Evolutionary conservation across 257 asterid species (phyloP), one percentile per base, ranked within the genome.

Genomic region (Primulina eburnea): DNA sequence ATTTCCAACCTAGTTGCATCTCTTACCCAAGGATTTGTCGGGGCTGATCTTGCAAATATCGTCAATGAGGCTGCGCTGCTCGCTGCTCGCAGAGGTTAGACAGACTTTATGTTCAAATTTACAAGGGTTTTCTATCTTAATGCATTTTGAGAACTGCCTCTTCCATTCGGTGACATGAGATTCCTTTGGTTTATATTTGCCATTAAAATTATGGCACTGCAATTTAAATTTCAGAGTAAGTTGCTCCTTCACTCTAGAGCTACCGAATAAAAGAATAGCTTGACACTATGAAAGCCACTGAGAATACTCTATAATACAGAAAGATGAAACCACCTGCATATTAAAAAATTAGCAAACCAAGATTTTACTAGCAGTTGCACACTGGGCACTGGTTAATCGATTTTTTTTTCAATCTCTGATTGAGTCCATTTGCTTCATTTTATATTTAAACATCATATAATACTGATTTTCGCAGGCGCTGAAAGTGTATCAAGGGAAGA

Each of bases 1-100:
- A 87, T 94, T 47, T 91, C 97, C 83, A 73, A 79, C 85, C 82
- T 89, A 21, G 95, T 94, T 71, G 96, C 97, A 12, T 88, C 99
- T 70, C 86, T 94, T 58, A 94, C 99, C 12, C 89, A 77, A 73
- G 99, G 99, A 75, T 79, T 89, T 24, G 97, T 86, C 2, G 97
- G 97, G 21, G 97, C 99, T 64, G 97, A 94, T 79, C 97, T 94
- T 71, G 99, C 97, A 65, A 94, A 94, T 71, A 88, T 94, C 24
- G 96, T 89, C 56, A 94, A 94, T 1, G 99, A 94, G 80, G 83
- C 99, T 58, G 96, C 96, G 40, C 81, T 94, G 26, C 97, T 94
- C 77, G 97, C 97, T 75, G 97, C 97, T 67, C 97, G 97, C 6
- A 82, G 99, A 89, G 99, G 99, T 94, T 56, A 65, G 83, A 71